Conservation (phyloP, 441 rosid species). For the Raphanus hybrid region DNA sequence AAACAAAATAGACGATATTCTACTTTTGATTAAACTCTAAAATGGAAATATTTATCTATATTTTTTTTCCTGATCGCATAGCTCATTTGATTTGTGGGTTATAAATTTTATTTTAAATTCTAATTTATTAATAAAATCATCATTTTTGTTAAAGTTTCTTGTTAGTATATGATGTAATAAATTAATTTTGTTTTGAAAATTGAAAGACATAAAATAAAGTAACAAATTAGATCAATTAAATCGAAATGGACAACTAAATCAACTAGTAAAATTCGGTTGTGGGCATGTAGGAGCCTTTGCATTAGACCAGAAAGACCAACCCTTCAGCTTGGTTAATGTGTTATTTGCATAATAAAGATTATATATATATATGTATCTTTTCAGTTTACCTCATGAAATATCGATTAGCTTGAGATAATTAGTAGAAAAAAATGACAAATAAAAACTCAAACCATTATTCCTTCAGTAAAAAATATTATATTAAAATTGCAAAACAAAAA, state of each 20-base stretch:
- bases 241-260: background rate
- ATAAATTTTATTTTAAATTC: background rate
- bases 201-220: background rate
- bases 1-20: conserved; percentile 2
- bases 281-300: too few species aligned
- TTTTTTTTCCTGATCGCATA: background rate
- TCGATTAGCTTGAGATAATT: too few species aligned
- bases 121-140: background rate
- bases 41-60: background rate
- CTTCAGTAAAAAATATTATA: background rate
- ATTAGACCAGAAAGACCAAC: too few species aligned
- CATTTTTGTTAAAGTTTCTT: background rate
- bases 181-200: background rate
- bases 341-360: too few species aligned
- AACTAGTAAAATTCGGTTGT: background rate
- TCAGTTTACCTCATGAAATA: too few species aligned
- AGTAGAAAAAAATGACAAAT: too few species aligned
- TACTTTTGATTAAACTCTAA: background rate
- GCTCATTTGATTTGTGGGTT: background rate
- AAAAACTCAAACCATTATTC: too few species aligned
- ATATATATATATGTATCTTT: too few species aligned
- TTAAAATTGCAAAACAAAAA: background rate
- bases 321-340: too few species aligned
- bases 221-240: background rate
- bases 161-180: background rate